A percentile compares a stretch with the other conserved stretches of the same genome.
These are phyloP conservation scores for Jaminaea rosea DNA, from an alignment of 1,284 basidiomycete genomes.

Conservation along the genomic window DNA sequence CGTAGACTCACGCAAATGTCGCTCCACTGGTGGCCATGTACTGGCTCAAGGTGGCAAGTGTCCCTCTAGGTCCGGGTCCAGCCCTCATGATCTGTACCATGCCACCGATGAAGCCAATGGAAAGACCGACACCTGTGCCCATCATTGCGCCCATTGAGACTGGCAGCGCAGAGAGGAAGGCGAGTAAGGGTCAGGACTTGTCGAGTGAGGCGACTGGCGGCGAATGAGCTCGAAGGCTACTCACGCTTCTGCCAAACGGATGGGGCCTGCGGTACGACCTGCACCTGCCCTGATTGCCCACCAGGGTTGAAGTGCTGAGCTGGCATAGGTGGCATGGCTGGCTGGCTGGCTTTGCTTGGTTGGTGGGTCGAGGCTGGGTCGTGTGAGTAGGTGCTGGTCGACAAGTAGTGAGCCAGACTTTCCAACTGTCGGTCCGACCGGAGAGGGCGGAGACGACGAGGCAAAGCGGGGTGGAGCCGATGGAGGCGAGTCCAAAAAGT, in stretches of 20 bases:
- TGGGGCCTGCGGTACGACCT: background rate
- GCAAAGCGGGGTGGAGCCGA: too few species aligned
- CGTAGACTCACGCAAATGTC: constrained; percentile 28
- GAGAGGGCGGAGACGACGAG: too few species aligned
- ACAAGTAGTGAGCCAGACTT: too few species aligned
- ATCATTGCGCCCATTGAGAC: constrained; percentile 44
- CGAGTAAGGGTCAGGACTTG: constrained; percentile 8
- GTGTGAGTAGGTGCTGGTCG: too few species aligned
- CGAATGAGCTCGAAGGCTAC: background rate
- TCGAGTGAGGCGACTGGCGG: background rate
- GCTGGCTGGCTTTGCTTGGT: too few species aligned
- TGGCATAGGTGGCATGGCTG: constrained; percentile 3
- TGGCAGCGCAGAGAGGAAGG: constrained; percentile 11
- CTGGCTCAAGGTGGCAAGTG: constrained; percentile 16
- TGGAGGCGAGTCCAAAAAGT: too few species aligned
- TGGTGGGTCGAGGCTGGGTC: too few species aligned
- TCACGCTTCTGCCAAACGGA: constrained; percentile 1
- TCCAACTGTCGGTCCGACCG: too few species aligned
- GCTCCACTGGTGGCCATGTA: constrained; percentile 42
- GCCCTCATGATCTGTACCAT: constrained; percentile 39
- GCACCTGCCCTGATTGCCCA: background rate
- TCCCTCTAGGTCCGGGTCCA: constrained; percentile 1
- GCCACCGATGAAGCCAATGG: constrained; percentile 44
- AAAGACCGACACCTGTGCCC: constrained; percentile 39
- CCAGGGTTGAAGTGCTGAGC: background rate